Evolutionary conservation across 2,329 filamentous ascomycete species (phyloP), one percentile per base, ranked within the genome.

Genomic region (Aureobasidium sp.): DNA sequence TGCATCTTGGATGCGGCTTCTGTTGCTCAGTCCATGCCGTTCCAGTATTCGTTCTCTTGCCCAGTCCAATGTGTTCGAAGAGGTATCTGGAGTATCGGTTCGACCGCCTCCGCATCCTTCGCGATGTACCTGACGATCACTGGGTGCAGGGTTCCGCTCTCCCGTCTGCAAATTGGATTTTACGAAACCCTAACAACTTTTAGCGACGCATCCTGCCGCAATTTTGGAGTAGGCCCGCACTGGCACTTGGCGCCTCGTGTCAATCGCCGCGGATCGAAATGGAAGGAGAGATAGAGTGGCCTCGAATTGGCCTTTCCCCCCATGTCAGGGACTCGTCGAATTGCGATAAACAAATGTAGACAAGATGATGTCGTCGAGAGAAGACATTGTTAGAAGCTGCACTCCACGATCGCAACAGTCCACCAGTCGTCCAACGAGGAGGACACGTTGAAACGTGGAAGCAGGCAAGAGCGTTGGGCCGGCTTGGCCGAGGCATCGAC

Each of bases 211-310:
- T 22, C 44, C 22, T 57, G 53, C 53, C 40, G 40, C 49, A 59
- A 49, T 39, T 59, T 59, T 59, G 56, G 53, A 57, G 42, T 29
- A 9, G 56, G 39, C 40, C 56, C 54, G 54, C 54, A 35, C 29
- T 58, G 7, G 31, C 33, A 31, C 53, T 59, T 59, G 56, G 56
- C 56, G 44, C 33, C 45, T 59, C 56, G 56, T 59, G 33, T 59
- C 24, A 31, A 29, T 59, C 56, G 56, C 42, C 56, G 31, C 56
- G 44, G 24, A 59, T 59, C 40, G 14, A 29, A 22, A 49, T 57
- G 39, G 53, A 42, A 57, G 39, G 40, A 15, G 17, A 54, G 15
- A 19, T 42, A 52, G 37, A 54, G 27, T 57, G 40, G 53, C 40
- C 53, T 57, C 17, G 39, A 57, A 45, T 57, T 45, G 27, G 40